These are phyloP conservation scores for Pseudocercospora pini-densiflorae DNA, from an alignment of 2,329 filamentous ascomycete genomes.

Conservation along the genomic window DNA sequence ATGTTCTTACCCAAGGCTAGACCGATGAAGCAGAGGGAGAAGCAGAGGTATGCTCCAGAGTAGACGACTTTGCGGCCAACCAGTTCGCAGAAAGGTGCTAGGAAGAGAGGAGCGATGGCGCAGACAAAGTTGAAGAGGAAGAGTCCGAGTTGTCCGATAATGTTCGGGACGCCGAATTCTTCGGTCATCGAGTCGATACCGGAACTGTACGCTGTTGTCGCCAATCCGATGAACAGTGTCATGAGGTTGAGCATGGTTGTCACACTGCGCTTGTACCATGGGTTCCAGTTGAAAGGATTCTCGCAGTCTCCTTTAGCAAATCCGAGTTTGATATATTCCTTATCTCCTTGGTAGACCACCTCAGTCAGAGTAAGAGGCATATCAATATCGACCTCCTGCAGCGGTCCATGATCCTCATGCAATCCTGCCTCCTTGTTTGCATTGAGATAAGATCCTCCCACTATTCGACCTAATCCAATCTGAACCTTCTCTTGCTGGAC, in stretches of 20 bases:
- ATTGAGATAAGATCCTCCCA: constrained; percentile 46
- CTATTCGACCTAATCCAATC: constrained; percentile 41
- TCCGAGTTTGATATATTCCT: constrained; percentile 52
- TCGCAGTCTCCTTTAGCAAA: constrained; percentile 54
- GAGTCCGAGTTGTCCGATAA: constrained; percentile 55
- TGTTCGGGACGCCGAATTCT: constrained; percentile 49
- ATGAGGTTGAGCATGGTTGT: constrained; percentile 55
- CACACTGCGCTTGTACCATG: constrained; percentile 51
- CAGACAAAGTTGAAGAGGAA: constrained; percentile 58
- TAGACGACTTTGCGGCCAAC: constrained; percentile 55
- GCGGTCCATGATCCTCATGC: constrained; percentile 42
- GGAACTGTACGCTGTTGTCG: constrained; percentile 59
- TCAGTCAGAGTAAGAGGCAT: constrained; percentile 55
- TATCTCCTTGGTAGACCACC: constrained; percentile 47
- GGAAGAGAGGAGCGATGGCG: constrained; percentile 53
- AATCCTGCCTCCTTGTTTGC: constrained; percentile 38
- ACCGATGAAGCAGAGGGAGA: constrained; percentile 55
- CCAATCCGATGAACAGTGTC: constrained; percentile 60
- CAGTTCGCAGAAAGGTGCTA: constrained; percentile 57
- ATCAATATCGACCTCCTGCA: constrained; percentile 53
- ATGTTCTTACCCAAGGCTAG: constrained; percentile 55
- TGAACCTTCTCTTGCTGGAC: constrained; percentile 27
- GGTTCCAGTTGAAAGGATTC: constrained; percentile 58
- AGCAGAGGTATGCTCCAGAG: constrained; percentile 52
- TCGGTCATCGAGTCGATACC: constrained; percentile 53